Conservation (phyloP, 225 moss, liverwort and hornwort species). For the Neckera pumila region DNA sequence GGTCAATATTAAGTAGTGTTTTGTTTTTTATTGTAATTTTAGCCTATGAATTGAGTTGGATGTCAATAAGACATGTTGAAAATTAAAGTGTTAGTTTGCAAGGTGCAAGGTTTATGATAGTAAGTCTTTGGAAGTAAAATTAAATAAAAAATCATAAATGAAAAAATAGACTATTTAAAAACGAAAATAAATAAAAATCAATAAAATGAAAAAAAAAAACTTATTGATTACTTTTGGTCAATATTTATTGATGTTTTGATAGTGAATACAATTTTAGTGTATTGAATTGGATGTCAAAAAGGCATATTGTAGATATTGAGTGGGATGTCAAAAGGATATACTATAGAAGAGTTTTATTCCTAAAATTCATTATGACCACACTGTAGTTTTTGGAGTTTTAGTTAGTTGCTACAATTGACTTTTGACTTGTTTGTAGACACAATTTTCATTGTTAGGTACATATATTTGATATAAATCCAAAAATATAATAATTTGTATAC, state of each 20-base stretch:
- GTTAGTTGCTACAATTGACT: accelerated
- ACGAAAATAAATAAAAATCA: no score
- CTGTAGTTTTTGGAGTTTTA: not conserved
- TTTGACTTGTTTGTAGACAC: accelerated
- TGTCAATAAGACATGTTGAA: not conserved
- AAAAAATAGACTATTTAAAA: not conserved
- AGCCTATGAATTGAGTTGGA: not conserved
- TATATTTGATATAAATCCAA: accelerated
- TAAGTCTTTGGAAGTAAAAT: not conserved
- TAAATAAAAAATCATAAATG: not conserved
- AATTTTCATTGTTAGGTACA: not conserved
- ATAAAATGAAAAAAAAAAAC: no score
- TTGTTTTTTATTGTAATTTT: no score
- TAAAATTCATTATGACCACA: not conserved
- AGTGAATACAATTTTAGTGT: not conserved
- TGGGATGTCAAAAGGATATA: not conserved
- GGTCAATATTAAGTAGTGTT: no score
- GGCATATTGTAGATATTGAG: not conserved
- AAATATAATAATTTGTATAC: not conserved
- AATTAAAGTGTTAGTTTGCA: not conserved
- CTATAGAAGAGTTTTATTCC: not conserved
- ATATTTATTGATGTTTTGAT: not conserved
- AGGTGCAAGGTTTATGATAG: not conserved
- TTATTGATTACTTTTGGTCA: not conserved
- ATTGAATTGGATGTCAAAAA: not conserved